Evolutionary conservation across 768 basidiomycete species (phyloP).

Genomic region (Hysterangium stoloniferum): DNA sequence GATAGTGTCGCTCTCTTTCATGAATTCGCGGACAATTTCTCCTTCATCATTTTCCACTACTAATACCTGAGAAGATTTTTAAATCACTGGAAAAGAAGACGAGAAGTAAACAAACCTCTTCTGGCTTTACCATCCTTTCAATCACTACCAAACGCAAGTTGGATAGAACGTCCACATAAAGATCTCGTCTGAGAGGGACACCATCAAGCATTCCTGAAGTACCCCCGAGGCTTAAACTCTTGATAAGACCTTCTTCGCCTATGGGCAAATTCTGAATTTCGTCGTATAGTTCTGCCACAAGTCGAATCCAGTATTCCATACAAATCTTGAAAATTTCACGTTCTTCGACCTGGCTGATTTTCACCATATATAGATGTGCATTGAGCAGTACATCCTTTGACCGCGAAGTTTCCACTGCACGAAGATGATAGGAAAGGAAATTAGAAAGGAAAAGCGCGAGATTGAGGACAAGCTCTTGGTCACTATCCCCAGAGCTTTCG

Average conservation of each 20-base stretch:
- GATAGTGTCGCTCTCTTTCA: conserved; percentile 98
- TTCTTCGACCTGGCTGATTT: conserved; percentile 96
- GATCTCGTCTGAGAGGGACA: conserved; percentile 82
- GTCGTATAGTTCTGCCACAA: conserved; percentile 94
- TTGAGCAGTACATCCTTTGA: conserved; percentile 93
- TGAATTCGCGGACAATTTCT: conserved; percentile 97
- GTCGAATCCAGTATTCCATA: conserved; percentile 93
- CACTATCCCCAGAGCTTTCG: conserved; percentile 78
- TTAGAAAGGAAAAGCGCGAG: conserved; percentile 96
- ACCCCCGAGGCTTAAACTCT: conserved; percentile 81
- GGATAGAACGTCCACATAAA: conserved; percentile 91
- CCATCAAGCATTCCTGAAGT: conserved; percentile 63
- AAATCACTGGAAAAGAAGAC: not conserved
- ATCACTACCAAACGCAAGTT: conserved; percentile 94
- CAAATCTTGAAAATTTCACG: conserved; percentile 99
- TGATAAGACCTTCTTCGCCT: conserved; percentile 76
- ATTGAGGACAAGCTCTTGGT: conserved; percentile 95
- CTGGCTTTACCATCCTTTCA: conserved; percentile 98
- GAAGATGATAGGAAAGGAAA: conserved; percentile 89
- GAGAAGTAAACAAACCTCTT: conserved; percentile 59
- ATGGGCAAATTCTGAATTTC: conserved; percentile 91
- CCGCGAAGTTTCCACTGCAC: conserved; percentile 84
- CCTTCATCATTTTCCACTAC: conserved; percentile 99
- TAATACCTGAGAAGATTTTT: conserved; percentile 54
- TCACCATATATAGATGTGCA: conserved; percentile 97